Evolutionary conservation across 768 basidiomycete species (phyloP), one percentile per base, ranked within the genome.

Genomic region (Mycena filopes): DNA sequence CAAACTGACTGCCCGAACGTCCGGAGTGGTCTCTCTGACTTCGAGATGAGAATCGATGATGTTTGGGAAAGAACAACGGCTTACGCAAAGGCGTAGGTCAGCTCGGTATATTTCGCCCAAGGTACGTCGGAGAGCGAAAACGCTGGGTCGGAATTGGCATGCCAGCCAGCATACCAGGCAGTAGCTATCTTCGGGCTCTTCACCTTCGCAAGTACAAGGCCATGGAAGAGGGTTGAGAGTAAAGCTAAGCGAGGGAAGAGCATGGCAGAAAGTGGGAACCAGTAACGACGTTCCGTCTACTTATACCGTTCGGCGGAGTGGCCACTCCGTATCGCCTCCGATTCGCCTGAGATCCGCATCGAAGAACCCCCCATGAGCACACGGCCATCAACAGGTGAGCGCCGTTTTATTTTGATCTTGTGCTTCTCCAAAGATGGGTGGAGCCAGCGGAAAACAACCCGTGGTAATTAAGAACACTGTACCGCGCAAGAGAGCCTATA

Each of bases 121-220:
- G 71, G 74, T 60, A 87, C 74, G 42, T 80, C 65, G 33, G 74
- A 65, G 16, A 82, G 74, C 1, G 73, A 51, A 57, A 81, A 80
- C 1, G 59, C 65, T 21, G 68, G 68, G 8, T 43, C 54, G 26
- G 55, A 10, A 18, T 65, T 43, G 20, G 71, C 60, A 67, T 82
- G 80, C 84, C 84, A 87, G 43, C 82, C 80, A 23, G 84, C 80
- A 61, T 80, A 86, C 81, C 82, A 86, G 5, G 77, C 72, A n/a
- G 73, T 73, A 3, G 81, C 66, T 43, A 84, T 68, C 31, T 67
- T 60, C 21, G 53, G 25, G 20, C 21, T 63, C 48, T n/a, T 55
- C 21, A 3, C 56, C 28, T 12, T 33, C 9, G 50, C 57, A 11
- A 33, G 7, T 33, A 7, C 7, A 33, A 55, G 49, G 10, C 51